phyloP scores from a whole-genome alignment of 2,329 filamentous ascomycete species.

The Pseudopyricularia cyperi region DNA sequence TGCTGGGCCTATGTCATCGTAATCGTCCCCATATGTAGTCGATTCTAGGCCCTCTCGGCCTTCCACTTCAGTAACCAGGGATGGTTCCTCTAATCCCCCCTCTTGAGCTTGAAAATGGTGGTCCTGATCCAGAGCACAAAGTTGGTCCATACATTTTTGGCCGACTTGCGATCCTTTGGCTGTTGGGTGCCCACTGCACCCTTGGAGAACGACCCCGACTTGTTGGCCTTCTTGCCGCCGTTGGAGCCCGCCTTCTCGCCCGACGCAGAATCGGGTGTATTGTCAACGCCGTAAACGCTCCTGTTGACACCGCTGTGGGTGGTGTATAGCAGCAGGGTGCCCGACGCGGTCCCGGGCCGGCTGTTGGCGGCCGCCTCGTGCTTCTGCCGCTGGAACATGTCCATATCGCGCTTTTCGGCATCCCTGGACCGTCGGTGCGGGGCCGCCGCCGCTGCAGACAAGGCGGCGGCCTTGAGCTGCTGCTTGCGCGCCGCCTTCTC shows the following conservation, averaged over 20 bases:
- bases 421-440: constrained; percentile 20
- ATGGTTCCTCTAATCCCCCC: constrained; percentile 1
- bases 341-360: constrained; percentile 7
- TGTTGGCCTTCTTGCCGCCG: constrained; percentile 1
- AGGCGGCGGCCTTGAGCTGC: constrained; percentile 41
- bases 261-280: background rate
- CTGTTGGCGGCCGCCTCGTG: constrained; percentile 4
- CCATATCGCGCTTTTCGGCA: background rate
- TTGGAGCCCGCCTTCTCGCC: constrained; percentile 7
- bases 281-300: background rate
- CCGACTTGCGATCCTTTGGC: constrained; percentile 30
- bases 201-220: constrained; percentile 5
- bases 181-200: constrained; percentile 20
- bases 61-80: background rate
- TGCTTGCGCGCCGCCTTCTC: constrained; percentile 49
- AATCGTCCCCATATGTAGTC: background rate
- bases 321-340: background rate
- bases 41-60: background rate
- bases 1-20: background rate
- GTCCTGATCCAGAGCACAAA: constrained; percentile 54
- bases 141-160: constrained; percentile 49
- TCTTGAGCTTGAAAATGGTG: constrained; percentile 24
- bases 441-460: constrained; percentile 31
- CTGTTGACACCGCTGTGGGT: background rate
- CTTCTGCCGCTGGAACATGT: background rate